Conservation (phyloP, 345 rosid species). For the Eucalyptus sp. region DNA sequence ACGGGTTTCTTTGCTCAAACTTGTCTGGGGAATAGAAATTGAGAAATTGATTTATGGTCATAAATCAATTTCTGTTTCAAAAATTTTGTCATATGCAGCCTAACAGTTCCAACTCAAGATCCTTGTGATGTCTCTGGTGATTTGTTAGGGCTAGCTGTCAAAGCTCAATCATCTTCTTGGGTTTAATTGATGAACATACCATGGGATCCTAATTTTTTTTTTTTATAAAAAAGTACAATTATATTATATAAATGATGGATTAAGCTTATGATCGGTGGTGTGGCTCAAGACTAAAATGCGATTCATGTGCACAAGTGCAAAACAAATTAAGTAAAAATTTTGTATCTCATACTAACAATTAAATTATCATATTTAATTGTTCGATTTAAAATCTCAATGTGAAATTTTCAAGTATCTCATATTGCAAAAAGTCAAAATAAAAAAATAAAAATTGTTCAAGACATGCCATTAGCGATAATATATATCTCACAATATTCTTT, state of each 20-base stretch:
- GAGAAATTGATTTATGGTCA: accelerated
- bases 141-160: too few relatives aligned
- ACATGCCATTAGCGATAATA: neutral
- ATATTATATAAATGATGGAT: neutral
- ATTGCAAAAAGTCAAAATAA: neutral
- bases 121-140: too few relatives aligned
- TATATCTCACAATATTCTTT: neutral
- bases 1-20: too few relatives aligned
- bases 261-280: neutral
- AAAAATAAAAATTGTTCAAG: neutral
- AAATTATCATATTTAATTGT: too few relatives aligned
- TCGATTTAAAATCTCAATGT: neutral
- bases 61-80: too few relatives aligned
- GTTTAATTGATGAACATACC: neutral
- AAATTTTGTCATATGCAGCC: too few relatives aligned
- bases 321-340: too few relatives aligned
- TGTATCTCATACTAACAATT: neutral
- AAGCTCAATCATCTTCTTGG: neutral
- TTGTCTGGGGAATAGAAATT: too few relatives aligned
- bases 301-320: neutral
- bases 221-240: neutral
- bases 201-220: neutral
- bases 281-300: neutral
- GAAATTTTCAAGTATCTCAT: neutral
- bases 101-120: too few relatives aligned